Evolutionary conservation across 345 rosid species (phyloP).

Genomic region (Schrenkiella parvula): DNA sequence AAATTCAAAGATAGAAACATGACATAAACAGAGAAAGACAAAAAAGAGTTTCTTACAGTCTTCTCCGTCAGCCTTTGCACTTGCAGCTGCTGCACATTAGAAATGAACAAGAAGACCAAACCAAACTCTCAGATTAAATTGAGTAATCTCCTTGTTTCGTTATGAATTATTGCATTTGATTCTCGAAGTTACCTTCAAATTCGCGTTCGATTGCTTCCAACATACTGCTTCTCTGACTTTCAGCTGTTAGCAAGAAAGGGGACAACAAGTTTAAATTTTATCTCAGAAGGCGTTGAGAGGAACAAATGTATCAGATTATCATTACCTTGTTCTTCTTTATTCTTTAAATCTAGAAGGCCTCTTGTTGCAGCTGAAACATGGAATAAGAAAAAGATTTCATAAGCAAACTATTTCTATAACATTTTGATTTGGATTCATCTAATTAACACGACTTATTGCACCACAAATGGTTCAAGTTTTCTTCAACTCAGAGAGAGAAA

Average conservation of each 20-base stretch:
- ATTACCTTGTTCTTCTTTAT: conserved; percentile 11
- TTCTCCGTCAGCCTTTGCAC: conserved; percentile 19
- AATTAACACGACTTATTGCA: neutral
- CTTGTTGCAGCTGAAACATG: conserved; percentile 22
- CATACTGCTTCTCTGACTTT: conserved; percentile 16
- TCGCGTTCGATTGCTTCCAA: conserved; percentile 30
- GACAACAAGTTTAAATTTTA: neutral
- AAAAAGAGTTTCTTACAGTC: conserved; percentile 2
- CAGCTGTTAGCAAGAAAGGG: conserved; percentile 11
- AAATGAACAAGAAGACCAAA: conserved; percentile 15
- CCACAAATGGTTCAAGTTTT: conserved; percentile 6
- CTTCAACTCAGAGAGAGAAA: neutral
- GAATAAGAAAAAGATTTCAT: neutral
- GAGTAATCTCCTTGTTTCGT: neutral
- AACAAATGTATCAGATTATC: neutral
- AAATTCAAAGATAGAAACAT: neutral
- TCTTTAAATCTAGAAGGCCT: conserved; percentile 22
- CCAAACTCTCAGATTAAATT: conserved; percentile 11
- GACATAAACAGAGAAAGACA: neutral
- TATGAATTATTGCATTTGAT: neutral
- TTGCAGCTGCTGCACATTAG: conserved; percentile 20
- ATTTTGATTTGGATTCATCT: neutral
- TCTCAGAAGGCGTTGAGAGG: neutral
- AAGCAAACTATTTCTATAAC: neutral
- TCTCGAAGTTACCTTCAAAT: conserved; percentile 24